Conservation (phyloP, 106 monocot species). For the Cymbidium sinense region DNA sequence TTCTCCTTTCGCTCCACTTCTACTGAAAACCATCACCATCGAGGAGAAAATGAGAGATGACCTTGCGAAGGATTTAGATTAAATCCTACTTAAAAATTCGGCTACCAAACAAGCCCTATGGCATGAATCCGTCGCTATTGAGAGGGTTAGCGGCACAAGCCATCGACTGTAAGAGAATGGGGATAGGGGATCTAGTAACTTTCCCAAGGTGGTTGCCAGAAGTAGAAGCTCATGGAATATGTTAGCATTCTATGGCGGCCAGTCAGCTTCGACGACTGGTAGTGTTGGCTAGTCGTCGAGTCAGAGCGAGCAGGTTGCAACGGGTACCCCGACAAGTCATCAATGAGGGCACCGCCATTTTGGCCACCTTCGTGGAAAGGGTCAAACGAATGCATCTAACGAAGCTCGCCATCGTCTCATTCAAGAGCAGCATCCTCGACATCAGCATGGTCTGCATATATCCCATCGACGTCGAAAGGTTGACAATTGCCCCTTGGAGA, state of each 20-base stretch:
- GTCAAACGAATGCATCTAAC: too few species aligned
- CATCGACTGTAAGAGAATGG: conserved; percentile 9
- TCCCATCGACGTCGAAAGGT: too few species aligned
- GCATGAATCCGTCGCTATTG: neutral
- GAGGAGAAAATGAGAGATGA: too few species aligned
- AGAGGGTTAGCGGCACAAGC: conserved; percentile 14
- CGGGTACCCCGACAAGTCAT: conserved; percentile 61
- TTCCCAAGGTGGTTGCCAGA: conserved; percentile 4
- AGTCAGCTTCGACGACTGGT: conserved; percentile 71
- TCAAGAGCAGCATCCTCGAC: too few species aligned
- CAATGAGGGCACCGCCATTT: conserved; percentile 65
- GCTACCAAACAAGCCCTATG: neutral
- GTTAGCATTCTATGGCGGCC: conserved; percentile 41
- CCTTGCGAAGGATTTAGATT: too few species aligned
- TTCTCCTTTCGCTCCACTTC: too few species aligned
- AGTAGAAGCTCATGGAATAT: conserved; percentile 30
- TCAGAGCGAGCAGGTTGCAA: conserved; percentile 40
- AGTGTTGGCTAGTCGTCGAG: conserved; percentile 65
- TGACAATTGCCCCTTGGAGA: too few species aligned
- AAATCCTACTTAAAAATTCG: too few species aligned
- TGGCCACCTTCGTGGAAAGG: too few species aligned
- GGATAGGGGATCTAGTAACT: conserved; percentile 9
- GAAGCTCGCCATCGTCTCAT: too few species aligned
- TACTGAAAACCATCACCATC: too few species aligned
- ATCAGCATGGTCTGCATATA: too few species aligned